phyloP scores from a whole-genome alignment of 2,329 filamentous ascomycete species.

The Colletotrichum sidae region DNA sequence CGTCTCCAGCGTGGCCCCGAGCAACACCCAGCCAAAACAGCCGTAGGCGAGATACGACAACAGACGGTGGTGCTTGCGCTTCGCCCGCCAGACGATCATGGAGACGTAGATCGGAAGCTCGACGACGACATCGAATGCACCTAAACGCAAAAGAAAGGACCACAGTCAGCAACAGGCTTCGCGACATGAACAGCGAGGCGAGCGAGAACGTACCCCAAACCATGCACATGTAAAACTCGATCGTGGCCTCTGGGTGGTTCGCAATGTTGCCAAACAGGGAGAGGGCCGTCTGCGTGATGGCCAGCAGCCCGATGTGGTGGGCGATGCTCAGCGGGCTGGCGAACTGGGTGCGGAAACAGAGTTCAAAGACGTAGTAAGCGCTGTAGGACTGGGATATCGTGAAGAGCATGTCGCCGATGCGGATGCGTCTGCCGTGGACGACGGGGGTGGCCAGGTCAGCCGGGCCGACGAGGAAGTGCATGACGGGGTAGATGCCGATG shows the following conservation, averaged over 20 bases:
- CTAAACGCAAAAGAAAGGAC: not conserved
- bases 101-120: conserved; percentile 34
- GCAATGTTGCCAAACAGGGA: conserved; percentile 29
- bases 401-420: conserved; percentile 36
- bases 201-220: conserved; percentile 28
- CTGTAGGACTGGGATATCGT: conserved; percentile 33
- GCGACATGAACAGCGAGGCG: not conserved
- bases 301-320: conserved; percentile 36
- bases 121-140: conserved; percentile 30
- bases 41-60: conserved; percentile 21
- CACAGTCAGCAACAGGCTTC: not conserved
- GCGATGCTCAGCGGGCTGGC: conserved; percentile 37
- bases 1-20: conserved; percentile 22
- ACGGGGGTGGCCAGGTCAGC: conserved; percentile 20
- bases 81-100: conserved; percentile 36
- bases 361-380: conserved; percentile 39
- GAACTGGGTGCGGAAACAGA: conserved; percentile 36
- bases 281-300: conserved; percentile 35
- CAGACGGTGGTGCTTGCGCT: conserved; percentile 16
- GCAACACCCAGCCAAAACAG: conserved; percentile 24
- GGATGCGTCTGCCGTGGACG: conserved; percentile 20
- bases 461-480: conserved; percentile 28
- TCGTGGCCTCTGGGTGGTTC: conserved; percentile 25
- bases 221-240: conserved; percentile 38
- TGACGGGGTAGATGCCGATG: conserved; percentile 33